Percentiles rank a stretch among this genome's conserved stretches.
These are phyloP conservation scores for Claviceps sp. DNA, from an alignment of 2,329 filamentous ascomycete genomes.

Conservation along the genomic window DNA sequence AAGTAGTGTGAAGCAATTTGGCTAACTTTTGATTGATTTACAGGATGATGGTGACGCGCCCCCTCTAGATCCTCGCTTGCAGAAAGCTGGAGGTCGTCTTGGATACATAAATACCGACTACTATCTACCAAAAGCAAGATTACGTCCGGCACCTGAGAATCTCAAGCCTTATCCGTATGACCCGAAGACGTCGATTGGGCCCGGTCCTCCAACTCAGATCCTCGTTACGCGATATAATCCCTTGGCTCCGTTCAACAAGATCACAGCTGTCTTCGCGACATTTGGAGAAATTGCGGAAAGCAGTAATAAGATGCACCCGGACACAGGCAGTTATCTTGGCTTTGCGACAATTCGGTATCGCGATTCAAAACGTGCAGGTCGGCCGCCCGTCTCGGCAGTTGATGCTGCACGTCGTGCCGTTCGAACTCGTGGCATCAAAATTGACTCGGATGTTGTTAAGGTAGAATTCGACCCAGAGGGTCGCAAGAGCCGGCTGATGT, in stretches of 20 bases:
- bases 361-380: conserved; percentile 43
- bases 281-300: conserved; percentile 84
- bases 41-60: conserved; percentile 55
- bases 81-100: conserved; percentile 46
- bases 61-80: conserved; percentile 71
- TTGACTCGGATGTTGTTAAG: conserved; percentile 63
- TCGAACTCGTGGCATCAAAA: conserved; percentile 60
- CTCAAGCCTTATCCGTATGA: conserved; percentile 75
- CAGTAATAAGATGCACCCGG: conserved; percentile 88
- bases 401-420: conserved; percentile 74
- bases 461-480: conserved; percentile 88
- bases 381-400: conserved; percentile 47
- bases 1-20: conserved; percentile 23
- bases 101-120: conserved; percentile 58
- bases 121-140: conserved; percentile 56
- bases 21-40: conserved; percentile 34
- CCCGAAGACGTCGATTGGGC: conserved; percentile 68
- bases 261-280: conserved; percentile 61
- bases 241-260: conserved; percentile 63
- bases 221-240: conserved; percentile 96
- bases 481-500: conserved; percentile 62
- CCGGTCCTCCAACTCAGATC: conserved; percentile 78
- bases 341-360: conserved; percentile 86
- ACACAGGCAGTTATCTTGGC: conserved; percentile 85
- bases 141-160: conserved; percentile 62